Evolutionary conservation across 2,329 filamentous ascomycete genomes (phyloP).

Genomic region (Neopestalotiopsis sp.): DNA sequence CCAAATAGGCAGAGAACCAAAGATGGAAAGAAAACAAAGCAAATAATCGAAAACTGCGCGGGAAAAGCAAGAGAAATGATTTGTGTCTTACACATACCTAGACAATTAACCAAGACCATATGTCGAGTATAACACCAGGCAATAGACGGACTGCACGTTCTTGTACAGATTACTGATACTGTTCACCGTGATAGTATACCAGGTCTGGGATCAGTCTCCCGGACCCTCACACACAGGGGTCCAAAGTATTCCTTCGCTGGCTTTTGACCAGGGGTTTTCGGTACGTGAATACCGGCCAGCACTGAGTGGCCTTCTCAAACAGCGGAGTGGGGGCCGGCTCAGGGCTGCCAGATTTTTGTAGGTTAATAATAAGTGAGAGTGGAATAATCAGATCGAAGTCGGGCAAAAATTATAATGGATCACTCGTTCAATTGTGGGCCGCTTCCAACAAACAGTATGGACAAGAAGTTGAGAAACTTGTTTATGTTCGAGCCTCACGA

Average conservation of each 20-base stretch:
- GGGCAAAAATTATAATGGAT: background rate
- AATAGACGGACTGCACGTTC: background rate
- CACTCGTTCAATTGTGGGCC: background rate
- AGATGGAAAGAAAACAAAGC: background rate
- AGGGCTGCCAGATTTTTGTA: background rate
- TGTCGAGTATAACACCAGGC: background rate
- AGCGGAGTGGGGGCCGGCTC: background rate
- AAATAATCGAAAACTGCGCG: background rate
- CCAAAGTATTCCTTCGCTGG: background rate
- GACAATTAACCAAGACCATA: background rate
- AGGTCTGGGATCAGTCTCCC: background rate
- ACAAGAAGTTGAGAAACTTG: background rate
- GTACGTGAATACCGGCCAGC: constrained; percentile 10
- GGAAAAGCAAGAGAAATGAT: background rate
- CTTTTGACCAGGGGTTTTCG: constrained; percentile 8
- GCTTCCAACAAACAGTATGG: background rate
- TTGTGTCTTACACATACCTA: background rate
- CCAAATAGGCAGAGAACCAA: background rate
- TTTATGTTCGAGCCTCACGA: background rate
- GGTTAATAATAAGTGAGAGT: background rate
- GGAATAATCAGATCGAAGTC: background rate
- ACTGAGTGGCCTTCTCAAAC: background rate
- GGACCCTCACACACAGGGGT: background rate
- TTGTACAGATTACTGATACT: background rate
- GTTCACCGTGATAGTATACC: background rate